Conservation (phyloP, 1,139 yeast species). For the Blastobotrys aristatus region DNA sequence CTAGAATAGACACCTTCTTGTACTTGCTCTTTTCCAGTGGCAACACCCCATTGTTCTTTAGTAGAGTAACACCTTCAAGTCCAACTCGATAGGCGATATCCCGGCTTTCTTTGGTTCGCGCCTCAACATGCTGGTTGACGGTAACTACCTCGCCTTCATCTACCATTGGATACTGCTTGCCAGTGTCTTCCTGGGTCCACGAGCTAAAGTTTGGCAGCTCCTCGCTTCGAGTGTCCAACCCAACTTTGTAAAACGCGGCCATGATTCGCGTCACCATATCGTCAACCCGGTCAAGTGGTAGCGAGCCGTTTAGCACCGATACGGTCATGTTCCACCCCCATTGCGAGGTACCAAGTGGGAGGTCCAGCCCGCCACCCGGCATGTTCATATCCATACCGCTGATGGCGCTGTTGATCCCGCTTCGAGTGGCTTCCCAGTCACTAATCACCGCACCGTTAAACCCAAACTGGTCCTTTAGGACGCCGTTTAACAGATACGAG, state of each 20-base stretch:
- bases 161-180: conserved; percentile 48
- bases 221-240: conserved; percentile 24
- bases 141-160: conserved; percentile 50
- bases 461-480: conserved; percentile 58
- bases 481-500: conserved; percentile 49
- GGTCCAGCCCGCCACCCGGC: conserved; percentile 58
- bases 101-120: conserved; percentile 46
- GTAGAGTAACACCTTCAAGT: conserved; percentile 50
- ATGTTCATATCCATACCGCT: conserved; percentile 64
- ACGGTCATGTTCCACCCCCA: conserved; percentile 57
- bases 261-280: conserved; percentile 60
- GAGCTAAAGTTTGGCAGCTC: conserved; percentile 50
- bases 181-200: conserved; percentile 54
- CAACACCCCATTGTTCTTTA: conserved; percentile 49
- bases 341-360: conserved; percentile 51
- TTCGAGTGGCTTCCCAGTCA: conserved; percentile 62
- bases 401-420: conserved; percentile 52
- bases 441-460: conserved; percentile 64
- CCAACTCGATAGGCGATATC: conserved; percentile 52
- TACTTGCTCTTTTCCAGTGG: conserved; percentile 39
- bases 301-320: conserved; percentile 52
- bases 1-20: conserved; percentile 6
- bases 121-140: conserved; percentile 54
- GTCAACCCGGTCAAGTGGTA: conserved; percentile 51
- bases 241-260: conserved; percentile 48